Conservation (phyloP, 805 yeast species). For the Kockiozyma suomiensis region DNA sequence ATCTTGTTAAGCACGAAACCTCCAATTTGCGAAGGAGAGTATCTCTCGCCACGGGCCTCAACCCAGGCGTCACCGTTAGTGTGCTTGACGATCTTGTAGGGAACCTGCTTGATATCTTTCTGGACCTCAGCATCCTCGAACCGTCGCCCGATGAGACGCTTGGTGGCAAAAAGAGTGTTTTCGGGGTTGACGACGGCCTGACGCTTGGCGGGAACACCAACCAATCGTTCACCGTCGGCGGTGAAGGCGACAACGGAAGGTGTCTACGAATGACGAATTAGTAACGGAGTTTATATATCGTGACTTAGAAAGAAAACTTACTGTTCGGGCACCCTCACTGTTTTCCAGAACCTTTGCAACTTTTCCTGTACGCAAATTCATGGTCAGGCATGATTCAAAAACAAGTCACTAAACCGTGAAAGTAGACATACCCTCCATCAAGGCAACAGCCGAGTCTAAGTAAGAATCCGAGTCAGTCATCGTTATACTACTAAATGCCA, state of each 20-base stretch:
- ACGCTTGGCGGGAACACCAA: conserved; percentile 94
- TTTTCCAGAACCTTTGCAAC: conserved; percentile 78
- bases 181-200: conserved; percentile 94
- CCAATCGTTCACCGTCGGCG: conserved; percentile 85
- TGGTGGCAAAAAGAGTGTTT: conserved; percentile 92
- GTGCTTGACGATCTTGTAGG: conserved; percentile 89
- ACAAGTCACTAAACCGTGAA: not conserved
- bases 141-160: conserved; percentile 92
- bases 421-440: conserved; percentile 54
- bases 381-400: conserved; percentile 17
- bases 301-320: not conserved
- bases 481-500: not conserved
- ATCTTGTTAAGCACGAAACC: conserved; percentile 92
- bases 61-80: conserved; percentile 96
- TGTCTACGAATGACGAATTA: conserved; percentile 53
- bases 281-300: no score
- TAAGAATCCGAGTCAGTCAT: not conserved
- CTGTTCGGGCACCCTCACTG: conserved; percentile 71
- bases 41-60: conserved; percentile 81
- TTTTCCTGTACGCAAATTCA: conserved; percentile 50
- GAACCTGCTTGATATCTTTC: conserved; percentile 82
- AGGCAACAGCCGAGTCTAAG: conserved; percentile 75
- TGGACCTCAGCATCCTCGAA: conserved; percentile 88
- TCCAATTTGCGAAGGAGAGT: conserved; percentile 95
- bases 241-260: conserved; percentile 96